Evolutionary conservation across 768 basidiomycete genomes (phyloP), one percentile per base, ranked within the genome.

Genomic region (Hericium coralloides): DNA sequence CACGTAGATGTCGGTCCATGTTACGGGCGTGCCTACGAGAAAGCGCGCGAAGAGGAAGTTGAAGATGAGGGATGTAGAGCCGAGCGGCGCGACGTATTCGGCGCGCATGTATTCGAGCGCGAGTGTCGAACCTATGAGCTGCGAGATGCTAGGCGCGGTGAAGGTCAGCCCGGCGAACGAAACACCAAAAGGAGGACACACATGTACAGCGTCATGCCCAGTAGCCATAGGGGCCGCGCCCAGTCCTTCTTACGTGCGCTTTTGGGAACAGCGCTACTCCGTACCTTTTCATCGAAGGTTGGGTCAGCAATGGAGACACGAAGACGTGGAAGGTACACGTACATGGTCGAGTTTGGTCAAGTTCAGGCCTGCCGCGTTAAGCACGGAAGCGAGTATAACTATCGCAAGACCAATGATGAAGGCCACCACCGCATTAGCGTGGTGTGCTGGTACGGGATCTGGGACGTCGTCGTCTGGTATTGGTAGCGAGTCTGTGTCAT

Each of bases 171-270:
- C 14, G 17, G 3, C 2, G 20, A 14, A 23, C 41, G 20, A 10
- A 36, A 49, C 49, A 25, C n/a, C 22, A 38, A 22, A 14, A 20
- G 49, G 20, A 37, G 22, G 12, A 72, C 84, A 60, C 60, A 90
- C 89, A 97, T 92, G 71, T 98, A 98, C n/a, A 94, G 79, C 15
- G 87, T 66, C 85, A 97, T 97, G 60, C 94, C 94, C 4, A 93
- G 77, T 6, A 95, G 74, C 93, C 95, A 95, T 63, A 94, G 70
- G 0, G 92, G 89, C 37, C 95, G 79, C 70, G 86, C 72, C 80
- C 83, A 95, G 67, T 93, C 92, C 59, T 76, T 80, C 65, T 75
- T 78, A 38, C 93, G 78, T 12, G 84, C 80, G 39, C 83, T 70
- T 69, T 88, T 90, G 15, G 95, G 95, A 51, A 95, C 74, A 23